Conservation (phyloP, 371 early-diverging fungal species). For the Mucor piriformis region DNA sequence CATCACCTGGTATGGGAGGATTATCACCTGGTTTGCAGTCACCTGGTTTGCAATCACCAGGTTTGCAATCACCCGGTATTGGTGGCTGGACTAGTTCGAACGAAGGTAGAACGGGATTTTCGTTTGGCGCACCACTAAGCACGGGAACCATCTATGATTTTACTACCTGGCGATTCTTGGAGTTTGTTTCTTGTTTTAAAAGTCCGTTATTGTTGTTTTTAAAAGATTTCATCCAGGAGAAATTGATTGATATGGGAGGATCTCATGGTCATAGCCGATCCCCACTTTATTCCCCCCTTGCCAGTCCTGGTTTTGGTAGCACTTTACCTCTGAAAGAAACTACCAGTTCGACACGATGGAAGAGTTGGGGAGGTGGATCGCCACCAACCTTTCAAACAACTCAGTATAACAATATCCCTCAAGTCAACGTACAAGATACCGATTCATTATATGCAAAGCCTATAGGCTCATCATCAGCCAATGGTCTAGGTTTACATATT, state of each 20-base stretch:
- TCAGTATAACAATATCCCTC: constrained; percentile 7
- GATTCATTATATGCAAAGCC: background rate
- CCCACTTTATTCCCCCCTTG: constrained; percentile 17
- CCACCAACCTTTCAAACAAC: background rate
- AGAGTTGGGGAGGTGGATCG: constrained; percentile 33
- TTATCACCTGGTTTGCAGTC: constrained; percentile 23
- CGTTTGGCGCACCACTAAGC: constrained; percentile 16
- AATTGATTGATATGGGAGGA: constrained; percentile 32
- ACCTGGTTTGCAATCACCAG: too few species aligned
- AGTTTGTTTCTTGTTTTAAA: constrained; percentile 53
- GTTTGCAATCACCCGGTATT: constrained; percentile 9
- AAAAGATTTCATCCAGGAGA: constrained; percentile 55
- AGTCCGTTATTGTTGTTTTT: constrained; percentile 55
- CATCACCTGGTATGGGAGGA: constrained; percentile 1
- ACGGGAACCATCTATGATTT: constrained; percentile 44
- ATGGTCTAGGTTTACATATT: constrained; percentile 37
- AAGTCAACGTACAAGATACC: constrained; percentile 10
- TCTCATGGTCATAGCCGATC: background rate
- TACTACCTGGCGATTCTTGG: constrained; percentile 61
- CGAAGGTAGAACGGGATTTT: constrained; percentile 9
- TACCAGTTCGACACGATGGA: constrained; percentile 20
- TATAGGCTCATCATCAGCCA: constrained; percentile 8
- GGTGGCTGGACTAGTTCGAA: constrained; percentile 6
- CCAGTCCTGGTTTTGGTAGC: constrained; percentile 12
- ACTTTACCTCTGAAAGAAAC: constrained; percentile 1